Conservation (phyloP, 805 yeast genomes). For the Debaryomyces tyrocola region DNA sequence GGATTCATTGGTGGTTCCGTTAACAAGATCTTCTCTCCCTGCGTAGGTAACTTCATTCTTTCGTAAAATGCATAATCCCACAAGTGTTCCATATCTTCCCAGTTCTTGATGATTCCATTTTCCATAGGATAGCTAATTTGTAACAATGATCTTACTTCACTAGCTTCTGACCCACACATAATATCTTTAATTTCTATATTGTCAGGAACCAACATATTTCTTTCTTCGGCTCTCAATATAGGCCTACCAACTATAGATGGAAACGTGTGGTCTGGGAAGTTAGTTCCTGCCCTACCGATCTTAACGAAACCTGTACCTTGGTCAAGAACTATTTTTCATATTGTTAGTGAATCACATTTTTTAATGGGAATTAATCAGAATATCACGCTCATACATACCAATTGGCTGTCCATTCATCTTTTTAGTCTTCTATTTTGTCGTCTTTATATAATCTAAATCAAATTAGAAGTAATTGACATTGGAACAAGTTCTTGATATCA, state of each 20-base stretch:
- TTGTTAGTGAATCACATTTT: background rate
- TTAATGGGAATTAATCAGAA: background rate
- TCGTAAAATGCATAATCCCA: constrained; percentile 98
- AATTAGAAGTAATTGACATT: background rate
- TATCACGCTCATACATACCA: constrained; percentile 21
- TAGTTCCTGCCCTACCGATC: constrained; percentile 94
- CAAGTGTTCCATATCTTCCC: constrained; percentile 98
- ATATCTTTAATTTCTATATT: constrained; percentile 84
- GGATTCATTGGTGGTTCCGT: constrained; percentile 99
- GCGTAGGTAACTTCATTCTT: constrained; percentile 74
- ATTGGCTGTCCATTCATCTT: constrained; percentile 29
- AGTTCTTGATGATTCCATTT: constrained; percentile 92
- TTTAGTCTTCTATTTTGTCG: background rate
- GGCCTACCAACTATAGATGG: constrained; percentile 98
- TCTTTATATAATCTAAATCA: background rate
- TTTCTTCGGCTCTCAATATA: constrained; percentile 93
- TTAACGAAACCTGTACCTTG: constrained; percentile 99
- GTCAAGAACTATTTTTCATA: constrained; percentile 66
- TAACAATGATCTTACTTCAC: constrained; percentile 82
- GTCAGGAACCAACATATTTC: constrained; percentile 53
- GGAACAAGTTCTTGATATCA: background rate
- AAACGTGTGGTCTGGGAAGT: constrained; percentile 95
- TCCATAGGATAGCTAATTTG: constrained; percentile 99
- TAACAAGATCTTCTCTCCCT: constrained; percentile 75
- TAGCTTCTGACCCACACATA: constrained; percentile 97